A percentile compares a stretch with the other conserved stretches of the same genome.
These are phyloP conservation scores for Colletotrichum somersetense DNA, from an alignment of 2,329 filamentous ascomycete genomes.

Conservation along the genomic window DNA sequence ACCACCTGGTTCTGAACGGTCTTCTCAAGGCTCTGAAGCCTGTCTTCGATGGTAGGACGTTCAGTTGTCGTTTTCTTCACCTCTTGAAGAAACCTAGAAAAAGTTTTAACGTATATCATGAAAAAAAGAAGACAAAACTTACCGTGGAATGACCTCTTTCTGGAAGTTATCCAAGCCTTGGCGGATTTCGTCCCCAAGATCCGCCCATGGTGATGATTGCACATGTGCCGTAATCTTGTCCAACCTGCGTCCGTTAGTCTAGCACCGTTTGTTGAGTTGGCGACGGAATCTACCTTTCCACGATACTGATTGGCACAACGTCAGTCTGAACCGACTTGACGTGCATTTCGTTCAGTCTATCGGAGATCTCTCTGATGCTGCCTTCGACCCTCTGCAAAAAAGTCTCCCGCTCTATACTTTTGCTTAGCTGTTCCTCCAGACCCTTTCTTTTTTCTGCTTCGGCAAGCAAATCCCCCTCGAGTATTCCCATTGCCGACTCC, in stretches of 20 bases:
- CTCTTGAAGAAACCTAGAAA: constrained; percentile 1
- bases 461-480: constrained; percentile 3
- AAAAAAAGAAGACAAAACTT: not conserved
- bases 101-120: not conserved
- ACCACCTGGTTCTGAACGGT: constrained; percentile 10
- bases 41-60: constrained; percentile 9
- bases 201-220: not conserved
- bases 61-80: not conserved
- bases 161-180: constrained; percentile 10
- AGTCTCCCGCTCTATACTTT: not conserved
- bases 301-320: not conserved
- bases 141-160: constrained; percentile 13
- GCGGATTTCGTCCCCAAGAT: not conserved
- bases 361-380: constrained; percentile 6
- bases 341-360: constrained; percentile 1
- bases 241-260: constrained; percentile 16
- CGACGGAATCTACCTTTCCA: not conserved
- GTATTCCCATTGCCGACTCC: not conserved
- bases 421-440: constrained; percentile 18
- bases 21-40: constrained; percentile 19
- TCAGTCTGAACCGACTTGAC: constrained; percentile 1
- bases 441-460: constrained; percentile 3
- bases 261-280: too few species aligned
- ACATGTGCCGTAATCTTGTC: constrained; percentile 9
- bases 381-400: constrained; percentile 13